Base-by-base conservation (phyloP, 805 yeast species). In the Torulaspora maleeae region DNA sequence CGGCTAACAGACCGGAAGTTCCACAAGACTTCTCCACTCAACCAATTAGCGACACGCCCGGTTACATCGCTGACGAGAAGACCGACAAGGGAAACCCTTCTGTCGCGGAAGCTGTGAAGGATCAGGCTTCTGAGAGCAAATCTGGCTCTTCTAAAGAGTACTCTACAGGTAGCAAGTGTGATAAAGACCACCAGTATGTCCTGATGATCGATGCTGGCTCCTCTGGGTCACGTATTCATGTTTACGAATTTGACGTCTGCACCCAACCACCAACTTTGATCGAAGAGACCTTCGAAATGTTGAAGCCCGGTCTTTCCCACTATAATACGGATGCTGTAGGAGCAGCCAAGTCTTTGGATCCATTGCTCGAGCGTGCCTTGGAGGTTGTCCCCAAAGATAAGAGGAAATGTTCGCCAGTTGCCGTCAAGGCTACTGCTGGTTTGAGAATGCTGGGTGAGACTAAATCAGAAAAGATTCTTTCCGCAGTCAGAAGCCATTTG, bases 351-450 rank as follows among this genome's bases (percentile, higher is more conserved):
- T 86, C 96, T 1, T 75, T 93, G 53, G 95, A 93, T 59, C 83
- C 88, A 38, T 75, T 93, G 57, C 72, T 93, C 56, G 74, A 86
- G 27, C 56, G 78, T 10, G 99, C 99, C 0, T 59, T 90, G 55
- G 73, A 80, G 28, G 68, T 80, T 12, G 86, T 93, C 43, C 99
- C 99, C 27, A 73, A 75, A 50, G 75, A 75, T 35, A 71, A 76
- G 59, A 88, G 80, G 58, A 67, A 73, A 0, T 93, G 98, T 70
- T 82, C 98, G 2, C 99, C 98, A 5, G 78, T 93, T 38, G 95
- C 97, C 1, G 96, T 93, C 36, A 91, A 90, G 71, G 99, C 99
- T 43, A 93, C 99, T 39, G 99, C 99, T 24, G 99, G 99, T 32
- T 76, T 93, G 61, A 80, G 99, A 68, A 64, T 84, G 52, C 72